Evolutionary conservation across 768 basidiomycete species (phyloP).

Genomic region (Glaciozyma antarctica): DNA sequence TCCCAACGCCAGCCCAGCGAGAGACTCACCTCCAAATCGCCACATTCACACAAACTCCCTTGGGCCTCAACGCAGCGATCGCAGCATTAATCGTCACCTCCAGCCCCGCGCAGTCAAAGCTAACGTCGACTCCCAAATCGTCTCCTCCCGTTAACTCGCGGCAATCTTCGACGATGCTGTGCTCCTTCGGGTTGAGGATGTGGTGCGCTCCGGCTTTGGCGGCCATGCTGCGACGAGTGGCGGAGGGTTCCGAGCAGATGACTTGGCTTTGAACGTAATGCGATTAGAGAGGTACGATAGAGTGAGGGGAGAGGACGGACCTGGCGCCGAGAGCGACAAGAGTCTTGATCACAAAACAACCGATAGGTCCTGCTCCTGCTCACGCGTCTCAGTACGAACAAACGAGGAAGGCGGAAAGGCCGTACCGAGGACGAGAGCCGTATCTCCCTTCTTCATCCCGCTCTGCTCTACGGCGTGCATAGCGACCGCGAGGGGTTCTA

Average conservation of each 20-base stretch:
- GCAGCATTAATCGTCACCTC: slow-evolving; percentile 43
- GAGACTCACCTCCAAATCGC: slow-evolving; percentile 41
- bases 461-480: slow-evolving; percentile 46
- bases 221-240: slow-evolving; percentile 39
- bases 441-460: slow-evolving; percentile 41
- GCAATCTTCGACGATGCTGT: slow-evolving; percentile 36
- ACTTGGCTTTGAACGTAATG: slow-evolving; percentile 31
- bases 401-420: slow-evolving; percentile 37
- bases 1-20: background rate
- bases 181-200: slow-evolving; percentile 31
- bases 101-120: slow-evolving; percentile 47
- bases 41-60: slow-evolving; percentile 44
- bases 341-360: slow-evolving; percentile 42
- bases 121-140: slow-evolving; percentile 44
- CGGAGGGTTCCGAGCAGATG: slow-evolving; percentile 45
- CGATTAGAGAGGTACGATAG: too few relatives aligned
- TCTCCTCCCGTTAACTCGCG: slow-evolving; percentile 34
- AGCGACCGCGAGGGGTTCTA: slow-evolving; percentile 48
- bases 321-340: slow-evolving; percentile 39
- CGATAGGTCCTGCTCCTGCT: slow-evolving; percentile 37
- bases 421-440: slow-evolving; percentile 43
- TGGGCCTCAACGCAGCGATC: slow-evolving; percentile 40
- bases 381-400: background rate
- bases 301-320: background rate
- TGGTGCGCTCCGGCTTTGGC: slow-evolving; percentile 43